A percentile compares a stretch with the other conserved stretches of the same genome.
phyloP scores from a whole-genome alignment of 2,329 filamentous ascomycete genomes.

The Coniochaeta sp. region DNA sequence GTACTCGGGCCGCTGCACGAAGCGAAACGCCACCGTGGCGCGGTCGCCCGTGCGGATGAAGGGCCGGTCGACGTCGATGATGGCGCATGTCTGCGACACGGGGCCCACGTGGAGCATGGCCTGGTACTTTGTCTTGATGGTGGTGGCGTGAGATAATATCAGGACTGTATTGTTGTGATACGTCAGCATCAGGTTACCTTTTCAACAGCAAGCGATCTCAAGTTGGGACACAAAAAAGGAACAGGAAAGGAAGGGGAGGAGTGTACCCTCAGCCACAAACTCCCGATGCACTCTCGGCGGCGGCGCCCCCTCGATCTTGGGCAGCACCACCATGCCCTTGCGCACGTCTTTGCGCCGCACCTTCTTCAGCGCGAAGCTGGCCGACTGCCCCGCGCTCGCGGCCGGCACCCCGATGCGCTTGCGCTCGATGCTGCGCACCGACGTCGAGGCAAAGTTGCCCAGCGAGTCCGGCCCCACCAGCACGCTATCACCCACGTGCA shows the following conservation, averaged over 20 bases:
- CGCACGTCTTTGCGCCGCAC: constrained; percentile 85
- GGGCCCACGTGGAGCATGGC: constrained; percentile 97
- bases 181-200: too few species aligned
- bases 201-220: background rate
- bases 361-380: constrained; percentile 83
- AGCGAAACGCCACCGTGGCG: constrained; percentile 90
- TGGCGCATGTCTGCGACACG: constrained; percentile 90
- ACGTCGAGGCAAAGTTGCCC: constrained; percentile 81
- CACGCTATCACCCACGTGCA: constrained; percentile 85
- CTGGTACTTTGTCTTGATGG: constrained; percentile 94
- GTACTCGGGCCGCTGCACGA: constrained; percentile 91
- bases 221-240: background rate
- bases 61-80: constrained; percentile 94
- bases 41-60: constrained; percentile 92
- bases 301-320: constrained; percentile 68
- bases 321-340: constrained; percentile 96
- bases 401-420: constrained; percentile 86
- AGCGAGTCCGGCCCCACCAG: constrained; percentile 85
- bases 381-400: constrained; percentile 85
- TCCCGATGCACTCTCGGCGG: constrained; percentile 65
- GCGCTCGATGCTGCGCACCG: constrained; percentile 85
- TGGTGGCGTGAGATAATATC: constrained; percentile 92
- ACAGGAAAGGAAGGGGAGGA: background rate
- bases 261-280: constrained; percentile 68
- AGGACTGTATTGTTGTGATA: constrained; percentile 49